Base-by-base conservation (phyloP, 1,284 basidiomycete species). In the Apiotrichum mycotoxinovorans region DNA sequence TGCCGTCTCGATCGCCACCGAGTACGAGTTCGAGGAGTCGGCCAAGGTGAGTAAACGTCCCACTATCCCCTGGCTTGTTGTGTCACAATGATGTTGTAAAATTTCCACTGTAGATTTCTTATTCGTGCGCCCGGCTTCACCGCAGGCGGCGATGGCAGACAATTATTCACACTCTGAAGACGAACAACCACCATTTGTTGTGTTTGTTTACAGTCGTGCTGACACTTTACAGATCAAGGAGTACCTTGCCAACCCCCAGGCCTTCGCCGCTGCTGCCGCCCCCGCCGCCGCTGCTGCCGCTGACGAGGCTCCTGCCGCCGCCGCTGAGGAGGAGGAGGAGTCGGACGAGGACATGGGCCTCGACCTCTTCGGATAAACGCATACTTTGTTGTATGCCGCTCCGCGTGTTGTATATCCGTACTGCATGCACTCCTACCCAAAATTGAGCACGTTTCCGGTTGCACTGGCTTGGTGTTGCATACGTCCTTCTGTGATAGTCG, bases 231-330 rank as follows among this genome's bases (percentile, higher is more conserved):
- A 94, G 91, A 85, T 88, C 80, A 97, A 97, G 84, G 94, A 91
- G 77, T 90, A 87, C 81, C 86, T 98, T 67, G 94, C 88, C 76
- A 96, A 98, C 84, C 94, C 94, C 58, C 92, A 96, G 65, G 94
- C 93, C 33, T 98, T 94, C 76, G 91, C 88, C 58, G 87, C 80
- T 62, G 88, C 87, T 48, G 87, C 88, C 54, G 80, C 87, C 51
- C 82, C 83, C 65, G 85, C 82, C 37, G 82, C 80, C 22, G 80
- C 80, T 41, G 79, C 80, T 57, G 78, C 80, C 27, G 81, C 82
- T 38, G 83, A 82, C 45, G 81, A 81, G 45, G 80, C 80, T 40
- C 78, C 80, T 43, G 75, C 75, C 55, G 80, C 78, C 30, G 80
- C 79, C 62, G 80, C 76, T 63, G 80, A 84, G 73, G 81, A 83